Base-by-base conservation (phyloP, 768 basidiomycete species). In the Auriscalpium orientale region DNA sequence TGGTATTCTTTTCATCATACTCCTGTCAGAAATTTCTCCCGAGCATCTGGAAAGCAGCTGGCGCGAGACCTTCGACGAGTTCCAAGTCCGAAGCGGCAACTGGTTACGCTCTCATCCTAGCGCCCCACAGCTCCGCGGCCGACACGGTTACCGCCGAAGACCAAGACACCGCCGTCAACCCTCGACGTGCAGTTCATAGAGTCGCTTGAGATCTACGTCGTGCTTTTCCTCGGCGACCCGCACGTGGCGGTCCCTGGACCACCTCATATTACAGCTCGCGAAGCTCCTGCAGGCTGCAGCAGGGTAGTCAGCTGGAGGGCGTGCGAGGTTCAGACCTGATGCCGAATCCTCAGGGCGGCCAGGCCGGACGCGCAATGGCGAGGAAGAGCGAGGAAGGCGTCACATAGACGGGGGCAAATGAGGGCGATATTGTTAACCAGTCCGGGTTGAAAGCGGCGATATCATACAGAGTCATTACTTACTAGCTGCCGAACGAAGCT, bases 141-240 rank as follows among this genome's bases (percentile, higher is more conserved):
- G 81, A 85, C 59, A 62, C 68, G n/a, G 77, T 85, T 49, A 68
- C 80, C 2, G 71, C 87, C 1, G 81, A 85, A 6, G 75, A 78
- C 9, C 88, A 91, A 68, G 83, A 88, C 58, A 71, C 72, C 0
- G 91, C 93, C 62, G 92, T 95, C 67, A 85, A 85, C 57, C n/a
- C 95, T 94, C 62, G 93, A 95, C 61, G 79, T 87, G 8, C 75
- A 86, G 0, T 77, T 95, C n/a, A 78, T 95, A 34, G 79, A 81
- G 15, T 77, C 89, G 6, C 74, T 95, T 13, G 89, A 94, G 67
- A 84, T 81, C 18, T 85, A 93, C 63, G 80, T 95, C 4, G 75
- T 91, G 1, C 90, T 91, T 0, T 78, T 86, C 58, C 65, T 95
- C 1, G 91, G 91, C 2, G 76, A 85, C 34, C 54, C 70, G 3